phyloP scores from a whole-genome alignment of 2,329 filamentous ascomycete species.

The Eutypella sp. region DNA sequence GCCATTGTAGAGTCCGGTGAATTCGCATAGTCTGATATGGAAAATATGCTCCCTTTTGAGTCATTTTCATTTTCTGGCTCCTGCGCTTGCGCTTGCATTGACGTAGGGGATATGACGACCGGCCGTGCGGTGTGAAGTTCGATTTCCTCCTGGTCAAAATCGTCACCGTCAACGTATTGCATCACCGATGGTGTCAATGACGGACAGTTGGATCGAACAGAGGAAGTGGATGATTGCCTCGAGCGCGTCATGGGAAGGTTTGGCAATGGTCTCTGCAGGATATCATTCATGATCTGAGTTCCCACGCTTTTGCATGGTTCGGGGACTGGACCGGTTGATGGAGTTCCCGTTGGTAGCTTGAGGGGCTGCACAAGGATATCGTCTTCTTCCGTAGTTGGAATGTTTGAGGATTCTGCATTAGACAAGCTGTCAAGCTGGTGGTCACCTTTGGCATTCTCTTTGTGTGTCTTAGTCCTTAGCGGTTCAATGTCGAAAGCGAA shows the following conservation, averaged over 20 bases:
- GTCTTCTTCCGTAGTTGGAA: conserved; percentile 2
- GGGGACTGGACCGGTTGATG: neutral
- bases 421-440: conserved; percentile 1
- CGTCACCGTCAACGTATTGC: conserved; percentile 26
- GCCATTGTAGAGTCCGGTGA: conserved; percentile 20
- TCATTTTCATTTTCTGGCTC: conserved; percentile 12
- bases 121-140: conserved; percentile 22
- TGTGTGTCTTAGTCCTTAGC: no score
- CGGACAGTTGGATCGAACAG: conserved; percentile 24
- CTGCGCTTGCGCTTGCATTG: conserved; percentile 22
- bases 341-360: conserved; percentile 5
- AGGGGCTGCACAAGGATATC: conserved; percentile 14
- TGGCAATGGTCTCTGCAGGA: conserved; percentile 22
- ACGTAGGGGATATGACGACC: conserved; percentile 21
- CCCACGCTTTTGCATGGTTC: conserved; percentile 2
- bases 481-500: conserved; percentile 14
- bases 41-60: conserved; percentile 14
- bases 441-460: no score
- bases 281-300: conserved; percentile 2
- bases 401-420: conserved; percentile 3
- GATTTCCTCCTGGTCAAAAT: conserved; percentile 27
- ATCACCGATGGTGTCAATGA: conserved; percentile 28
- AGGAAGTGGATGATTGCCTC: conserved; percentile 21
- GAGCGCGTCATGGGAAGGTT: conserved; percentile 19
- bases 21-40: conserved; percentile 24